Evolutionary conservation across 495 filamentous ascomycete genomes (phyloP).

Genomic region (Aspergillus nanangensis): DNA sequence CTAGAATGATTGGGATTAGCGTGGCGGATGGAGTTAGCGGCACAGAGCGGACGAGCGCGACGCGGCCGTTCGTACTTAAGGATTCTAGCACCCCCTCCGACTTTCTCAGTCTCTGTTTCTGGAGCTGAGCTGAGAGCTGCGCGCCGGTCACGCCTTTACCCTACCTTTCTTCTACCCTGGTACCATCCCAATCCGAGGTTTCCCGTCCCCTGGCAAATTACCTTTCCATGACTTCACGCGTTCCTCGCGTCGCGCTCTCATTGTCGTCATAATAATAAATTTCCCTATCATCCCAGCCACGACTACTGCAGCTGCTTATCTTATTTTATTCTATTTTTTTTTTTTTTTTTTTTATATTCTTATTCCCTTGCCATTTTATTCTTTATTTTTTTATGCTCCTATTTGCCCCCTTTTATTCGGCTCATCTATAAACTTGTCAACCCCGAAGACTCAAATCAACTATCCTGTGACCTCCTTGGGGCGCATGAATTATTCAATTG

Average conservation of each 20-base stretch:
- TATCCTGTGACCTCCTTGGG: no score
- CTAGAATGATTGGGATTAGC: constrained; percentile 32
- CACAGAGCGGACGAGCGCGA: constrained; percentile 32
- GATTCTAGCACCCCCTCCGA: constrained; percentile 45
- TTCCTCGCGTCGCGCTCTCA: constrained; percentile 26
- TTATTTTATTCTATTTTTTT: constrained; percentile 8
- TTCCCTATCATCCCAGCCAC: constrained; percentile 16
- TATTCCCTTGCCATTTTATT: constrained; percentile 7
- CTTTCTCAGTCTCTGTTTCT: constrained; percentile 40
- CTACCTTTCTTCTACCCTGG: constrained; percentile 17
- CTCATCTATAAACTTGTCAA: neutral
- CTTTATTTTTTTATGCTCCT: constrained; percentile 5
- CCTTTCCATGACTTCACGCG: constrained; percentile 16
- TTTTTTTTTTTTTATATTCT: constrained; percentile 10
- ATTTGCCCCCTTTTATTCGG: constrained; percentile 9
- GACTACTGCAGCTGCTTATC: constrained; percentile 13
- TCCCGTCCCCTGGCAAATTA: constrained; percentile 10
- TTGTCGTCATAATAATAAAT: neutral
- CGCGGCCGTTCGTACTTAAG: constrained; percentile 47
- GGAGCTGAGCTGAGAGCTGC: constrained; percentile 27
- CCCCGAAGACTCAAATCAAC: no score
- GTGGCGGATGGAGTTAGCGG: constrained; percentile 39
- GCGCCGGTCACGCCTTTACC: constrained; percentile 21
- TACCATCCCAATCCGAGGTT: constrained; percentile 1
- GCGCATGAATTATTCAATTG: no score